phyloP scores from a whole-genome alignment of 2,329 filamentous ascomycete genomes.

The Lachnellula arida region DNA sequence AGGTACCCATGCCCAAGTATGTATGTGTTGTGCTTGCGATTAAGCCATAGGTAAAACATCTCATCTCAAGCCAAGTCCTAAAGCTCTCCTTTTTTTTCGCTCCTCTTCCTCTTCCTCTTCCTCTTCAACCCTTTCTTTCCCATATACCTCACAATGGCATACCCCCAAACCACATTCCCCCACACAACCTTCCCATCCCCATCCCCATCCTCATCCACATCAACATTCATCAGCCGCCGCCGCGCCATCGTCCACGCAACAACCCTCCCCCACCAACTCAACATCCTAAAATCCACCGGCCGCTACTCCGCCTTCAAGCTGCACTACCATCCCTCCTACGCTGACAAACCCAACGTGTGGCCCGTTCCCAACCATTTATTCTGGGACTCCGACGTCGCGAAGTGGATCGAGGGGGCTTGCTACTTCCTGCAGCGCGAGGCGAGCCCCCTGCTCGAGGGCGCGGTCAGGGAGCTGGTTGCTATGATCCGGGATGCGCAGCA shows the following conservation, averaged over 20 bases:
- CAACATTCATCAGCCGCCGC: conserved; percentile 34
- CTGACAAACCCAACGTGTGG: conserved; percentile 45
- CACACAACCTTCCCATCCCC: conserved; percentile 30
- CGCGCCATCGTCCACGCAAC: conserved; percentile 38
- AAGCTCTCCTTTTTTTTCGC: no score
- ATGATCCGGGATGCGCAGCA: conserved; percentile 55
- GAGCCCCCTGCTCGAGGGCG: conserved; percentile 43
- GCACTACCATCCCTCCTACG: conserved; percentile 51
- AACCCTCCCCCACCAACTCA: conserved; percentile 48
- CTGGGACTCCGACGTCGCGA: conserved; percentile 54
- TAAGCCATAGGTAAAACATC: background rate
- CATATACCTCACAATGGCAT: conserved; percentile 29
- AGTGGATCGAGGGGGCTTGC: conserved; percentile 60
- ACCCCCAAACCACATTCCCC: conserved; percentile 40
- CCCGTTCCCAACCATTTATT: conserved; percentile 55
- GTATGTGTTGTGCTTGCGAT: background rate
- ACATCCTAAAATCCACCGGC: conserved; percentile 49
- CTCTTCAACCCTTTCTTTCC: background rate
- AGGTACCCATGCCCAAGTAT: background rate
- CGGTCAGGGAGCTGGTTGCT: conserved; percentile 50
- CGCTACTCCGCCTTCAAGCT: conserved; percentile 54
- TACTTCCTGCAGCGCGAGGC: conserved; percentile 45
- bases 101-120: no score
- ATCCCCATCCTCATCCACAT: conserved; percentile 16
- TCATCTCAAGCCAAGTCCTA: background rate